These are phyloP conservation scores for Xylaria intraflava DNA, from an alignment of 495 filamentous ascomycete species.

Conservation along the genomic window DNA sequence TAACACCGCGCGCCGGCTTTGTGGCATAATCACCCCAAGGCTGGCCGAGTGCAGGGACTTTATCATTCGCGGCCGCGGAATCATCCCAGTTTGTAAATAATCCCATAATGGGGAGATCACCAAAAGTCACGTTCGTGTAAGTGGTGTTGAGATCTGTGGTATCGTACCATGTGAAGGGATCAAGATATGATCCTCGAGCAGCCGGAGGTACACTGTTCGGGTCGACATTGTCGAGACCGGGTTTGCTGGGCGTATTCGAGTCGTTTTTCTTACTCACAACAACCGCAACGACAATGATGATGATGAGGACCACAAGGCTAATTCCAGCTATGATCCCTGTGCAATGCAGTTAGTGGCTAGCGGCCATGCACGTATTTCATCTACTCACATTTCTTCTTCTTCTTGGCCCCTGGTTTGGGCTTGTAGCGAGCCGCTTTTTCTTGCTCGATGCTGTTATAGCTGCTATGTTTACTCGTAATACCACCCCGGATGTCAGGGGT, in stretches of 20 bases:
- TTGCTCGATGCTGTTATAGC: slow-evolving; percentile 34
- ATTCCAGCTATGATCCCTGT: slow-evolving; percentile 48
- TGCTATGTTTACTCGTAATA: slow-evolving; percentile 27
- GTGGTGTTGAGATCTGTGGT: slow-evolving; percentile 91
- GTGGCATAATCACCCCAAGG: slow-evolving; percentile 68
- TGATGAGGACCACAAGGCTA: slow-evolving; percentile 54
- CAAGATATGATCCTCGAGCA: slow-evolving; percentile 69
- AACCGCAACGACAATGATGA: slow-evolving; percentile 69
- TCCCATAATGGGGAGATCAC: slow-evolving; percentile 84
- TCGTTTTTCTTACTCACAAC: slow-evolving; percentile 61
- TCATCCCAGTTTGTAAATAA: slow-evolving; percentile 85
- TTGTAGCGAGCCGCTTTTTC: slow-evolving; percentile 22
- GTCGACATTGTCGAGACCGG: slow-evolving; percentile 54
- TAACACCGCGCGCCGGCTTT: slow-evolving; percentile 79
- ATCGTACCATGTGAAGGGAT: slow-evolving; percentile 91
- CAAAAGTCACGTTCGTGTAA: slow-evolving; percentile 79
- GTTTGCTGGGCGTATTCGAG: slow-evolving; percentile 29
- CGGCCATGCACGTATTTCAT: neutral
- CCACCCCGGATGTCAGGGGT: slow-evolving; percentile 28
- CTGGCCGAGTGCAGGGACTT: slow-evolving; percentile 71
- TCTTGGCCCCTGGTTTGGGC: slow-evolving; percentile 21
- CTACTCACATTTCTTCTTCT: slow-evolving; percentile 46
- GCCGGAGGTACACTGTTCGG: slow-evolving; percentile 57
- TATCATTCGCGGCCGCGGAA: slow-evolving; percentile 64
- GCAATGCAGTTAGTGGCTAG: slow-evolving; percentile 15